A percentile compares a stretch with the other conserved stretches of the same genome.
These are phyloP conservation scores for Telfairia occidentalis DNA, from an alignment of 331 rosid genomes.

Conservation along the genomic window DNA sequence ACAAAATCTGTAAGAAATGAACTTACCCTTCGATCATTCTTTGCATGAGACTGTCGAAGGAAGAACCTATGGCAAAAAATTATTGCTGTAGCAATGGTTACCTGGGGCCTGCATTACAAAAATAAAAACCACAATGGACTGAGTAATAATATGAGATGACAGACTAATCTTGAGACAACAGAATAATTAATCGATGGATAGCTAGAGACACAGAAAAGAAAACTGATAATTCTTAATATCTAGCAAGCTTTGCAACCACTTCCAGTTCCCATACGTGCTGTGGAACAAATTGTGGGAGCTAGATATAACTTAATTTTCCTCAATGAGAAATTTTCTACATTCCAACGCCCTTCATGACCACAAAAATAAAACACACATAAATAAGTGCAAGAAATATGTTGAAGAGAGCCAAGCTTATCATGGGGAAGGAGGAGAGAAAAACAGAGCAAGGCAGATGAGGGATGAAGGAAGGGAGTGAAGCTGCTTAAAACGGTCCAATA, in stretches of 20 bases:
- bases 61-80: slow-evolving; percentile 92
- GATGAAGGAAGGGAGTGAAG: neutral
- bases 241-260: neutral
- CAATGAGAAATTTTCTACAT: neutral
- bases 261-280: neutral
- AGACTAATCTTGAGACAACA: neutral
- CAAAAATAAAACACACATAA: neutral
- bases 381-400: neutral
- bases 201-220: neutral
- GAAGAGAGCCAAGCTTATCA: neutral
- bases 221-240: neutral
- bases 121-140: neutral
- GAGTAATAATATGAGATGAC: slow-evolving; percentile 1
- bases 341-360: neutral
- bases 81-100: slow-evolving; percentile 95
- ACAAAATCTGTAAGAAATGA: neutral
- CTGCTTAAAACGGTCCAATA: neutral
- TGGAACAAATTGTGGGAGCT: neutral
- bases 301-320: neutral
- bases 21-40: slow-evolving; percentile 96
- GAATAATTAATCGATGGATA: neutral
- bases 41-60: slow-evolving; percentile 89
- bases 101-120: slow-evolving; percentile 74
- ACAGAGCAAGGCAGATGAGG: neutral
- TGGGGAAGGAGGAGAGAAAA: neutral